Evolutionary conservation across 148 eudicot species (phyloP), one percentile per base, ranked within the genome.

Genomic region (Persicaria maculosa): DNA sequence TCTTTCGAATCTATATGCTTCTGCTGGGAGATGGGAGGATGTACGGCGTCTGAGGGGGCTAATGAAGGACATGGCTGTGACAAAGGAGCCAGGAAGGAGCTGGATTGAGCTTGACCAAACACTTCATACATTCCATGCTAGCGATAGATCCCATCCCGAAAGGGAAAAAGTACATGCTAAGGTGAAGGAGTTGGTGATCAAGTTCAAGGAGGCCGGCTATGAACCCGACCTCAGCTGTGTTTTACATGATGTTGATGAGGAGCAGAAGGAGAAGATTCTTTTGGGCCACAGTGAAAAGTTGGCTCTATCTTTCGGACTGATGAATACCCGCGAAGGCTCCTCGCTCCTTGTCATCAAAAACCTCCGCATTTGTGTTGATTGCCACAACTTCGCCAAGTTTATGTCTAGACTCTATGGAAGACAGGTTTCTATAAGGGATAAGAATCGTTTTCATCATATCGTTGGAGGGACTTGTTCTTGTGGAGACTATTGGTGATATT

Each of bases 11-110:
- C 55, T 93, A 61, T 90, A 86, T 78, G 94, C 97, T 54, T 86
- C 90, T 58, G 81, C 86, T 14, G 95, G 95, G 47, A 89, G 87
- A 80, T 93, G 98, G 98, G 91, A 93, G 22, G 91, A 93, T 72
- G 89, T 85, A 16, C 82, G 85, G 74, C 79, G 46, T 22, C 46
- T 88, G 47, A 88, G 98, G 78, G 85, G 86, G 47, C 57, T 86
- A 78, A 93, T 89, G 97, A 76, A 79, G 76, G 83, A 83, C 40
- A 93, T 83, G 74, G 86, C 80, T 6, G 84, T 91, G 68, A 76
- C 50, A 67, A 93, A 89, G 81, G 92, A 89, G 76, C 93, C 98
- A 3, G 98, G 98, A 80, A 86, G 81, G 77, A 91, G 97, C 78
- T 89, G 98, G 93, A 86, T 93, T 67, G 89, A 88, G 80, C 84